Conservation (phyloP, 768 basidiomycete genomes). For the Tephrocybe sp. region DNA sequence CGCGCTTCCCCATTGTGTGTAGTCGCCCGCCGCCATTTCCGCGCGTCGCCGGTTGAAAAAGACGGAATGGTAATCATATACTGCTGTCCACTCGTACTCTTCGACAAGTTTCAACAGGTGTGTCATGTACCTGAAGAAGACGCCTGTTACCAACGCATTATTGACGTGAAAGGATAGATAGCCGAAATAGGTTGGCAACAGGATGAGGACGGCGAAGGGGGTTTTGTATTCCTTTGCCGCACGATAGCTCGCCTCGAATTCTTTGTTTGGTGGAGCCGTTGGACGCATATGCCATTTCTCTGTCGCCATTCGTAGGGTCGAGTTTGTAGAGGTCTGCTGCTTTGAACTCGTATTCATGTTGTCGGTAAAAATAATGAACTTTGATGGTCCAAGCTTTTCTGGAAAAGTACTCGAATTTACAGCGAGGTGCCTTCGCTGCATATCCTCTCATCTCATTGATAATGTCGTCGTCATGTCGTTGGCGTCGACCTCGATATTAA, state of each 20-base stretch:
- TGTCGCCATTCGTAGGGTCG: not conserved
- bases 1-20: not conserved
- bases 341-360: conserved; percentile 1
- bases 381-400: too few species aligned
- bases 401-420: too few species aligned
- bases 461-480: too few species aligned
- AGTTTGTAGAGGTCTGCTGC: not conserved
- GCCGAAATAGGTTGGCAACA: not conserved
- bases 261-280: not conserved
- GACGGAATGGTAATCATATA: not conserved
- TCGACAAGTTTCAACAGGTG: not conserved
- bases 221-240: not conserved
- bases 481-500: too few species aligned
- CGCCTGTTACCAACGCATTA: not conserved
- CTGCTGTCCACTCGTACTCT: not conserved
- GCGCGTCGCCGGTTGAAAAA: not conserved
- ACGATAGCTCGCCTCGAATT: not conserved
- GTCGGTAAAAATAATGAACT: too few species aligned
- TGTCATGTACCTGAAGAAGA: not conserved
- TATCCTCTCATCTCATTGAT: too few species aligned
- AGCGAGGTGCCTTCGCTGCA: too few species aligned
- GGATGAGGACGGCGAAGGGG: not conserved
- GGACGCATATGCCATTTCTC: not conserved
- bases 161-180: not conserved
- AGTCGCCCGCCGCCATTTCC: not conserved